These are phyloP conservation scores for Isoetes taiwanensis DNA, from an alignment of 75 land plant species.

Conservation along the genomic window DNA sequence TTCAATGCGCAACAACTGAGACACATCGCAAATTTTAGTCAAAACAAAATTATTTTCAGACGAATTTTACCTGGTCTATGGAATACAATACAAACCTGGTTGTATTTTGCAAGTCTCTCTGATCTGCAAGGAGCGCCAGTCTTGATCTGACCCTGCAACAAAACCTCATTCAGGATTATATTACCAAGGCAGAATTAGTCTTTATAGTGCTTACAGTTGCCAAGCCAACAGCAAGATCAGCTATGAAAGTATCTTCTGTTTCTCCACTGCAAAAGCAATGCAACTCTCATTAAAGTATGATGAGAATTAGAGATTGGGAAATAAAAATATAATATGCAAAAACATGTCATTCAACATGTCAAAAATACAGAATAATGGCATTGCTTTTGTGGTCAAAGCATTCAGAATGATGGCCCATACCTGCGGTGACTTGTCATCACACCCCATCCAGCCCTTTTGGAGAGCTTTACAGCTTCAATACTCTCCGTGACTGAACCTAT, in stretches of 20 bases:
- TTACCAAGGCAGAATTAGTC: neutral
- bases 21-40: no score
- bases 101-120: slow-evolving; percentile 96
- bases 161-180: neutral
- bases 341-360: neutral
- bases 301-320: neutral
- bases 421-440: slow-evolving; percentile 98
- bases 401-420: slow-evolving; percentile 9
- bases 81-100: slow-evolving; percentile 38
- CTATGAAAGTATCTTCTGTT: slow-evolving; percentile 99
- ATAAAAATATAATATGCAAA: neutral
- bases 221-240: slow-evolving; percentile 96
- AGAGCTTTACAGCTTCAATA: slow-evolving; percentile 95
- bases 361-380: neutral
- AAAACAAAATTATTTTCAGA: no score
- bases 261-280: slow-evolving; percentile 55
- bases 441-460: slow-evolving; percentile 97
- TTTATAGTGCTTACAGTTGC: slow-evolving; percentile 45
- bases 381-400: no score
- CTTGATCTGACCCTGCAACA: slow-evolving; percentile 90
- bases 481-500: slow-evolving; percentile 97
- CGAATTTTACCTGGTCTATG: neutral
- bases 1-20: slow-evolving; percentile 80
- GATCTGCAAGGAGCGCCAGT: slow-evolving; percentile 99
- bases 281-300: neutral